These are phyloP conservation scores for Cercophora sp. DNA, from an alignment of 495 filamentous ascomycete species.

Conservation along the genomic window DNA sequence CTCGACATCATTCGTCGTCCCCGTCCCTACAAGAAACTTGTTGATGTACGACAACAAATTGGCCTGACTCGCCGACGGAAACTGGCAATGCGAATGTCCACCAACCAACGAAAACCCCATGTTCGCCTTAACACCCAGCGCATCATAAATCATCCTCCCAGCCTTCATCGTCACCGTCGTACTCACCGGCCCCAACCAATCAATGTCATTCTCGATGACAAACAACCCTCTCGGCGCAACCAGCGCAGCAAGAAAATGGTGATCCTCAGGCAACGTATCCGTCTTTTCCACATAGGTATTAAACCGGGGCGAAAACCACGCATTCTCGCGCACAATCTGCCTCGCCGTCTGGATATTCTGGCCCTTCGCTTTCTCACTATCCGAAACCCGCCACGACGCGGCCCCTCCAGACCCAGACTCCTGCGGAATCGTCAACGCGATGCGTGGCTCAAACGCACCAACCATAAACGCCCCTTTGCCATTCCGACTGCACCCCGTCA, in stretches of 20 bases:
- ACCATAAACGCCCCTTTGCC: constrained; percentile 53
- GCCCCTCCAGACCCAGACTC: constrained; percentile 51
- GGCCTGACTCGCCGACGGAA: constrained; percentile 40
- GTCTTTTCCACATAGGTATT: constrained; percentile 34
- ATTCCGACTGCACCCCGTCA: constrained; percentile 53
- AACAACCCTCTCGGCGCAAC: constrained; percentile 45
- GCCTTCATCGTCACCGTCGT: constrained; percentile 55
- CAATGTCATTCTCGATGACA: constrained; percentile 52
- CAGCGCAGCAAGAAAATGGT: constrained; percentile 49
- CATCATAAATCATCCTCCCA: constrained; percentile 48
- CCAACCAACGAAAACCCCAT: constrained; percentile 54
- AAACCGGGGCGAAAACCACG: constrained; percentile 48
- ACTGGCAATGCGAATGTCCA: constrained; percentile 52
- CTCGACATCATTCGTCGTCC: not conserved
- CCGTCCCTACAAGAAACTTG: constrained; percentile 33
- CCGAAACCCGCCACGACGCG: constrained; percentile 53
- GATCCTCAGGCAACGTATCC: constrained; percentile 43
- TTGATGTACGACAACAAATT: constrained; percentile 51
- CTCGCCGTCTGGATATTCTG: constrained; percentile 52
- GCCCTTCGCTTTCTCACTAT: constrained; percentile 40
- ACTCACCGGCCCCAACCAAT: constrained; percentile 51
- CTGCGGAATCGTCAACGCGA: constrained; percentile 52
- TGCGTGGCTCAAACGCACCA: constrained; percentile 48
- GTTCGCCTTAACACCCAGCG: constrained; percentile 44
- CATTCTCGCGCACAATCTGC: constrained; percentile 50